Conservation (phyloP, 129 eudicot species). For the Sambucus nigra region DNA sequence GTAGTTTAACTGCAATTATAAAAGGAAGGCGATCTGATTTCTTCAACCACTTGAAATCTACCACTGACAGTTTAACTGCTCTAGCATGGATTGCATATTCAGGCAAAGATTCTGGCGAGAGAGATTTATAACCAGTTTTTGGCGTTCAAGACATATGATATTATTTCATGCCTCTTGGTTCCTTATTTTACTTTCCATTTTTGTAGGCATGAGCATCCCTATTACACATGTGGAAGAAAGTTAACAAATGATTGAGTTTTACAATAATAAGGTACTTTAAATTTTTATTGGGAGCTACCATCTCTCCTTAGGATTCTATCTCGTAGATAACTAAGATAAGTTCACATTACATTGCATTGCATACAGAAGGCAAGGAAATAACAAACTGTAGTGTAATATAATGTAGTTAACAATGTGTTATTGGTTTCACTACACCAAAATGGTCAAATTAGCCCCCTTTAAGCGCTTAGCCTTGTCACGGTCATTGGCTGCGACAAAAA, state of each 20-base stretch:
- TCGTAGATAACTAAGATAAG: not conserved
- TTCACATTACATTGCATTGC: not conserved
- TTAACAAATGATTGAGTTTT: slow-evolving; percentile 95
- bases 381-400: too few relatives aligned
- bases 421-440: too few relatives aligned
- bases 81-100: slow-evolving; percentile 92
- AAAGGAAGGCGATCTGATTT: slow-evolving; percentile 73
- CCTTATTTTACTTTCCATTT: slow-evolving; percentile 5
- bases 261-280: slow-evolving; percentile 67
- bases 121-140: not conserved
- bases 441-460: too few relatives aligned
- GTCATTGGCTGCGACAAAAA: too few relatives aligned
- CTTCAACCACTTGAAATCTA: slow-evolving; percentile 64
- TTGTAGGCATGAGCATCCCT: slow-evolving; percentile 94
- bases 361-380: not conserved
- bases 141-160: not conserved
- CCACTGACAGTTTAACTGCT: slow-evolving; percentile 78
- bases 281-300: too few relatives aligned
- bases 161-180: slow-evolving; percentile 8
- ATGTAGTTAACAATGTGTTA: too few relatives aligned
- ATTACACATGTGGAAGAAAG: slow-evolving; percentile 92
- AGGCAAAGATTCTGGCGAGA: slow-evolving; percentile 86
- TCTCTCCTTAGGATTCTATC: not conserved
- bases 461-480: too few relatives aligned
- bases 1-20: slow-evolving; percentile 39